Evolutionary conservation across 179 eudicot species (phyloP), one percentile per base, ranked within the genome.

Genomic region (Vitellaria paradoxa): DNA sequence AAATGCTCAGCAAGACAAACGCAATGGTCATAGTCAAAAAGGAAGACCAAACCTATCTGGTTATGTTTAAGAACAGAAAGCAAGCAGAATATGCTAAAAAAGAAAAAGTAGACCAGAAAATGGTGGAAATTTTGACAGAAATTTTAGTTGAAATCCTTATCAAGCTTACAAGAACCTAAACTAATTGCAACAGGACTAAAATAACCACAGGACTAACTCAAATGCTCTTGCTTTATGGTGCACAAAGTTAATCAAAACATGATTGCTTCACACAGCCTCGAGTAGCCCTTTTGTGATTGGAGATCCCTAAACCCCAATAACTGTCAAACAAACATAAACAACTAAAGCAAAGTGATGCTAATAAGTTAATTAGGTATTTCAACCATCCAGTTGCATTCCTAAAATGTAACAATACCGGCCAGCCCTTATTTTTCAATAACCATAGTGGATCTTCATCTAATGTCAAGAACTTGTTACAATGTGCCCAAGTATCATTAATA

Each of bases 151-250:
- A 45, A 68, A 13, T 46, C 18, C 24, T 68, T 68, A 45, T 40
- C 23, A 68, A 24, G 7, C 45, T 5, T 30, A 17, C 6, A n/a
- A 46, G 46, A 62, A 30, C 2, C 68, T 65, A 65, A 5, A 45
- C 7, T 45, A 13, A 68, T 68, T 68, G 45, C 53, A 42, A 68
- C 55, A 42, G 71, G 71, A 13, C 14, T 21, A 69, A 18, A 49
- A 69, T 47, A 47, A 24, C 26, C 18, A 49, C 13, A 11, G 59
- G 18, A 69, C 73, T 69, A 42, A 69, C 73, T 69, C 73, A 69
- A 69, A 69, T 69, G 18, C 24, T 15, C 59, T 17, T 69, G 20
- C 73, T 49, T 69, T 24, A 69, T 49, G 55, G 9, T 46, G 40
- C 53, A 20, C 6, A 10, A 45, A 68, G 53, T 17, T 18, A 4